These are phyloP conservation scores for Xylariaceae sp. DNA, from an alignment of 2,329 filamentous ascomycete genomes.

Conservation along the genomic window DNA sequence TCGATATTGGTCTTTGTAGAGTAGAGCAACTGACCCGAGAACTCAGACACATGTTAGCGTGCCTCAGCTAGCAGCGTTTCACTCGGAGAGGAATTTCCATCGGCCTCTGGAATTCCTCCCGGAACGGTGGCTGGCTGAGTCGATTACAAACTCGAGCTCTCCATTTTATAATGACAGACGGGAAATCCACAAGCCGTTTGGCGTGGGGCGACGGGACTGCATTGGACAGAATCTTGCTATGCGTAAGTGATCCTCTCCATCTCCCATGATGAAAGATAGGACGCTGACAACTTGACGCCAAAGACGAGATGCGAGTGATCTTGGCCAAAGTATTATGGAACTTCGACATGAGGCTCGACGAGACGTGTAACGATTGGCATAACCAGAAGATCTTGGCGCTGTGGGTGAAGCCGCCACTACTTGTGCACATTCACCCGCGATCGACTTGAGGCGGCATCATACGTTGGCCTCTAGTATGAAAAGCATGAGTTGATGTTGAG, in stretches of 20 bases:
- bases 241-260: constrained; percentile 6
- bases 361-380: constrained; percentile 22
- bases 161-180: constrained; percentile 26
- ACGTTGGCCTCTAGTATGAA: too few species aligned
- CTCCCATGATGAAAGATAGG: neutral
- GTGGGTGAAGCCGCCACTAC: constrained; percentile 27
- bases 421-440: constrained; percentile 17
- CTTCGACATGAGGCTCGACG: constrained; percentile 25
- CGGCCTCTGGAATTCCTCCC: constrained; percentile 23
- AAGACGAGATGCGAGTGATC: constrained; percentile 28
- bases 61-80: constrained; percentile 25
- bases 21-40: constrained; percentile 6
- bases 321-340: constrained; percentile 26
- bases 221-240: constrained; percentile 25
- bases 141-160: constrained; percentile 18
- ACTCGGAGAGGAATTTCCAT: constrained; percentile 24
- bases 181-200: constrained; percentile 25
- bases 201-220: constrained; percentile 23
- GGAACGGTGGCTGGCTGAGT: constrained; percentile 26
- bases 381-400: constrained; percentile 23
- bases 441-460: neutral
- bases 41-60: constrained; percentile 23
- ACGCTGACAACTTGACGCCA: neutral
- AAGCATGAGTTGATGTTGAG: too few species aligned
- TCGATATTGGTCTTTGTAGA: neutral